Evolutionary conservation across 192 early-diverging fungal species (phyloP).

Genomic region (Umbelopsis isabellina): DNA sequence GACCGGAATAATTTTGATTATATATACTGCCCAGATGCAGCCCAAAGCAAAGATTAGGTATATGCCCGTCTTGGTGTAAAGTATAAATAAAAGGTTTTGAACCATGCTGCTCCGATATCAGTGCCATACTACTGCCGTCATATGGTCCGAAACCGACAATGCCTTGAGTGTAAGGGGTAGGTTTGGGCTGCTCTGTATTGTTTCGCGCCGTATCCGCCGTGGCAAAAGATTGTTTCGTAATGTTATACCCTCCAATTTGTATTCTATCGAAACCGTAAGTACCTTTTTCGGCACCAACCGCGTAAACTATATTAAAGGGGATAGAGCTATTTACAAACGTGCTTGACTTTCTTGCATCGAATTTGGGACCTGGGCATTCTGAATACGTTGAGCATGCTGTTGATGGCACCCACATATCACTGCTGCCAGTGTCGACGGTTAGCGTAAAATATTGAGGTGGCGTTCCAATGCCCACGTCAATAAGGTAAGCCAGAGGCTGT

Average conservation of each 20-base stretch:
- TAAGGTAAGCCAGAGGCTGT: not conserved
- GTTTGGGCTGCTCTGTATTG: not conserved
- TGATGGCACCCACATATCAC: slow-evolving; percentile 39
- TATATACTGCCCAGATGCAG: not conserved
- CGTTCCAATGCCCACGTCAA: slow-evolving; percentile 79
- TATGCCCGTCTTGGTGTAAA: not conserved
- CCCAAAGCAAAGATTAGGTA: not conserved
- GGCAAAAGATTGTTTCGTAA: slow-evolving; percentile 1
- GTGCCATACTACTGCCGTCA: not conserved
- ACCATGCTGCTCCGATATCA: not conserved
- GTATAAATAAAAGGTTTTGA: slow-evolving; percentile 4
- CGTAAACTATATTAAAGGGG: slow-evolving; percentile 28
- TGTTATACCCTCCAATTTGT: not conserved
- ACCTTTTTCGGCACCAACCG: slow-evolving; percentile 19
- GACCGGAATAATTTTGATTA: not conserved
- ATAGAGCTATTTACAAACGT: slow-evolving; percentile 14
- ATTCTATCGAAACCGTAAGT: not conserved
- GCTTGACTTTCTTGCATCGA: slow-evolving; percentile 20
- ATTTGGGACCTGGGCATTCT: slow-evolving; percentile 25
- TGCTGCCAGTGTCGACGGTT: slow-evolving; percentile 86
- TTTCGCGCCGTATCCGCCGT: not conserved
- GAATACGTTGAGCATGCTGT: slow-evolving; percentile 16
- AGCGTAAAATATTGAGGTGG: slow-evolving; percentile 92
- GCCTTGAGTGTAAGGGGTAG: not conserved
- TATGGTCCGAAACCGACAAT: slow-evolving; percentile 1